These are phyloP conservation scores for Cicer cuneatum DNA, from an alignment of 306 rosid species.

Conservation along the genomic window DNA sequence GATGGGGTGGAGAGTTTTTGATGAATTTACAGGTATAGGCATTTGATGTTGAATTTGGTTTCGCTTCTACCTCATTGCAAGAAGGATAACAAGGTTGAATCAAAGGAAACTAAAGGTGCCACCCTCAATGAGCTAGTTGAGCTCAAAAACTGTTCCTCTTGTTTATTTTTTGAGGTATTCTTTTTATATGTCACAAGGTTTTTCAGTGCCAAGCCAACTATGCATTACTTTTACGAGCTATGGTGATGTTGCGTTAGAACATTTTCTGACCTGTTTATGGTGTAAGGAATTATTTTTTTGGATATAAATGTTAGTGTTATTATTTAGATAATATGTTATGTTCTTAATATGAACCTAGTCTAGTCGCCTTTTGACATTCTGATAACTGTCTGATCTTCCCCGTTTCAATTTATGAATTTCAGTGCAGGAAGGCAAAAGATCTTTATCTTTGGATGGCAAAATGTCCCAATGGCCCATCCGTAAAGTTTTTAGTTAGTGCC, in stretches of 20 bases:
- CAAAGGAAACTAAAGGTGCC: constrained; percentile 81
- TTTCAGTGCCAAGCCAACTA: constrained; percentile 2
- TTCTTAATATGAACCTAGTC: not conserved
- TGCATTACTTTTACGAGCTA: not conserved
- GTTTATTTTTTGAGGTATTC: constrained; percentile 86
- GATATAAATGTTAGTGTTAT: not conserved
- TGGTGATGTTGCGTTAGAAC: not conserved
- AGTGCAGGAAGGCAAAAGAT: constrained; percentile 94
- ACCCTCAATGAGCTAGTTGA: constrained; percentile 91
- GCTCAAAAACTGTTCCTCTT: constrained; percentile 76
- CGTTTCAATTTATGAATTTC: constrained; percentile 45
- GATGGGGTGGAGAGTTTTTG: not conserved
- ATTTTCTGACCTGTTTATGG: not conserved
- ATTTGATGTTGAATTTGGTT: constrained; percentile 89
- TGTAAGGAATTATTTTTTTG: not conserved
- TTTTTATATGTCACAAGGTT: not conserved
- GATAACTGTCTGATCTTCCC: not conserved
- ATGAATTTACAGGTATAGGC: constrained; percentile 66
- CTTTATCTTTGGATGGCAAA: constrained; percentile 95
- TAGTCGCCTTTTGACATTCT: constrained; percentile 6
- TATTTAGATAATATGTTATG: no score
- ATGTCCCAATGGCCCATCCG: constrained; percentile 88
- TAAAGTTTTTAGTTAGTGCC: constrained; percentile 91
- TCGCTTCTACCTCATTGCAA: constrained; percentile 88
- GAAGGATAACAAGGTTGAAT: constrained; percentile 95